Evolutionary conservation across 2,329 filamentous ascomycete genomes (phyloP).

Genomic region (Mycosphaerella arachidis): DNA sequence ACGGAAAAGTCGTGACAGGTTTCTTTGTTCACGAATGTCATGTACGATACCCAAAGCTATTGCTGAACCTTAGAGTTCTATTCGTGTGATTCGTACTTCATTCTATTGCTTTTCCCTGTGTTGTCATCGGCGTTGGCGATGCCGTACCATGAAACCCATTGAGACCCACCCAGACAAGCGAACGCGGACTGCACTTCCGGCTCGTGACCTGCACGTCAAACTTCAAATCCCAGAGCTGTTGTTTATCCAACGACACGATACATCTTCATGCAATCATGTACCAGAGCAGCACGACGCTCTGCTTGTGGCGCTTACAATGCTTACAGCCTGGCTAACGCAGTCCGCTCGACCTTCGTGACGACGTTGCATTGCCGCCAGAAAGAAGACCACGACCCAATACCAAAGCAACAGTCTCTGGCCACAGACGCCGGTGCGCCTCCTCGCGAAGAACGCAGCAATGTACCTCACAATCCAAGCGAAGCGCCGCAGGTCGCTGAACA

Average conservation of each 20-base stretch:
- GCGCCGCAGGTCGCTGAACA: neutral
- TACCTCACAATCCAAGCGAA: neutral
- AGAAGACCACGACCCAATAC: neutral
- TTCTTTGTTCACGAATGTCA: neutral
- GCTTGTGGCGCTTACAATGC: conserved; percentile 23
- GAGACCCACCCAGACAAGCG: neutral
- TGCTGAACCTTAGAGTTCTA: neutral
- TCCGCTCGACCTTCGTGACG: conserved; percentile 20
- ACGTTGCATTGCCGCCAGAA: conserved; percentile 1
- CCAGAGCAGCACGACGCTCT: conserved; percentile 9
- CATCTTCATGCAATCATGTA: conserved; percentile 19
- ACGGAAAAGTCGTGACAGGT: neutral
- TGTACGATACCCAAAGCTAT: neutral
- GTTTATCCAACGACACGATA: neutral
- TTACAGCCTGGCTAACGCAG: conserved; percentile 20
- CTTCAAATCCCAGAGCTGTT: neutral
- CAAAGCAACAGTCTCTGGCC: too few species aligned
- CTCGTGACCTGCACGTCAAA: neutral
- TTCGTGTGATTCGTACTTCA: neutral
- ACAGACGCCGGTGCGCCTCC: too few species aligned
- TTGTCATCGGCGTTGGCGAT: neutral
- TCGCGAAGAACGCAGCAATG: too few species aligned
- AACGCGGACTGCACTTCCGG: neutral
- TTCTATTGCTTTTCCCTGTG: neutral
- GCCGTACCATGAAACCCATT: neutral